Conservation (phyloP, 2,329 filamentous ascomycete genomes). For the Ophiostoma quercus region DNA sequence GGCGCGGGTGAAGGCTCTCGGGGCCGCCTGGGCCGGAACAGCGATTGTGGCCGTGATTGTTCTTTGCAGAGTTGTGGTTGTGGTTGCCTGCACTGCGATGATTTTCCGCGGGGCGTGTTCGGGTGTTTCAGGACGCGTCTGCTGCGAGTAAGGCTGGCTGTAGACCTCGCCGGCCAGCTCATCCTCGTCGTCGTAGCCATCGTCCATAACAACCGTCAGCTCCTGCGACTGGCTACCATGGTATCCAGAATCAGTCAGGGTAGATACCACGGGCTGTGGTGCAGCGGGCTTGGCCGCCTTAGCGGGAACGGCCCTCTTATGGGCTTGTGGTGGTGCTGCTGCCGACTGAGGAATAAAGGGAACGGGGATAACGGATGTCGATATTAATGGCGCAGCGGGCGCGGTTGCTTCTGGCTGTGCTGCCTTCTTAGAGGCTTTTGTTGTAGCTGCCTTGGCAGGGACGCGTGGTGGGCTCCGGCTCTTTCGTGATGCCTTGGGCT, state of each 20-base stretch:
- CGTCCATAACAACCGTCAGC: slow-evolving; percentile 34
- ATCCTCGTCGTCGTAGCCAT: slow-evolving; percentile 30
- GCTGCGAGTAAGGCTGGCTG: slow-evolving; percentile 14
- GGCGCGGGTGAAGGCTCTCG: background rate
- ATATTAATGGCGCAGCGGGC: background rate
- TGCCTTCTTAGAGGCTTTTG: slow-evolving; percentile 20
- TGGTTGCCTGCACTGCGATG: background rate
- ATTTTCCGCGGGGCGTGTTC: slow-evolving; percentile 9
- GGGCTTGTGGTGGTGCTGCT: background rate
- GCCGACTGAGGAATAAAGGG: background rate
- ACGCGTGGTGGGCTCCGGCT: slow-evolving; percentile 31
- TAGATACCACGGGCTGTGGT: slow-evolving; percentile 30
- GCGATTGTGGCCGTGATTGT: background rate
- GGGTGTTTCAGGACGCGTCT: slow-evolving; percentile 14
- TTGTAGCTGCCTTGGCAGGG: slow-evolving; percentile 18
- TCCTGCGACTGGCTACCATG: slow-evolving; percentile 61
- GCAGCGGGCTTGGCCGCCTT: slow-evolving; percentile 31
- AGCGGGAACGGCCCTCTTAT: slow-evolving; percentile 6
- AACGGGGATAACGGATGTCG: slow-evolving; percentile 3
- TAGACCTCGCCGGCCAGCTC: slow-evolving; percentile 26
- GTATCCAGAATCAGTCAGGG: slow-evolving; percentile 61
- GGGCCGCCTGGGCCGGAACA: background rate
- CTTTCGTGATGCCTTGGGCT: slow-evolving; percentile 30
- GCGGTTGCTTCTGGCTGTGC: background rate
- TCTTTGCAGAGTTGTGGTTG: slow-evolving; percentile 20